Evolutionary conservation across 2,329 filamentous ascomycete genomes (phyloP).

Genomic region (Coleophoma crateriformis): DNA sequence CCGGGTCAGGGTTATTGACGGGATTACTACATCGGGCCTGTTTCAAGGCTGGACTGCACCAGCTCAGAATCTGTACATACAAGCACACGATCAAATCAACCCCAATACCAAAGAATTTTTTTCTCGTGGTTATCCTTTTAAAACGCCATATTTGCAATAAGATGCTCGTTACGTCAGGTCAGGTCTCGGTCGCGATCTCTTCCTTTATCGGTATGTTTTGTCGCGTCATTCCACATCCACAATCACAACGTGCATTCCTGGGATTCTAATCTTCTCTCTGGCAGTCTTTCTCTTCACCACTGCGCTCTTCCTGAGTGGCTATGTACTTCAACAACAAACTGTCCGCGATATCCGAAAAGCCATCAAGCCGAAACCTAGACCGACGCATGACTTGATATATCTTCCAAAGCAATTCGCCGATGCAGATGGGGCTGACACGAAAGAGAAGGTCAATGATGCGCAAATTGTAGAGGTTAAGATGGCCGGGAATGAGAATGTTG

Average conservation of each 20-base stretch:
- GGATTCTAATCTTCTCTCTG: neutral
- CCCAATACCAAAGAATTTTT: neutral
- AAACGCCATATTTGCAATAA: too few species aligned
- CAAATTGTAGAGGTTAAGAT: neutral
- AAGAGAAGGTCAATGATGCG: neutral
- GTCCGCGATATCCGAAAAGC: conserved; percentile 71
- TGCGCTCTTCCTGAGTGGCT: conserved; percentile 82
- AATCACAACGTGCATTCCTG: conserved; percentile 6
- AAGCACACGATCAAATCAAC: neutral
- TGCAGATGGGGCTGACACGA: neutral
- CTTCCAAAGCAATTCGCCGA: conserved; percentile 15
- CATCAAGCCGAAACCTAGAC: conserved; percentile 37
- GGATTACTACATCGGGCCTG: neutral
- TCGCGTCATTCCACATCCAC: conserved; percentile 4
- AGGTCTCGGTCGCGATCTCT: conserved; percentile 65
- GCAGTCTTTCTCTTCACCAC: conserved; percentile 73
- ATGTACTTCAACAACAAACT: conserved; percentile 81
- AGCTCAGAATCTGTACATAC: neutral
- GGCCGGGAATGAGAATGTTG: neutral
- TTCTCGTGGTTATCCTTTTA: too few species aligned
- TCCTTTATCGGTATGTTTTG: conserved; percentile 51
- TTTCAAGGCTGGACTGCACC: neutral
- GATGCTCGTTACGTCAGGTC: conserved; percentile 57
- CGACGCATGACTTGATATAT: conserved; percentile 9
- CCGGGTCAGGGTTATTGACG: conserved; percentile 29